Evolutionary conservation across 352 stramenopile genomes (phyloP).

Genomic region (Pythium brassicae): DNA sequence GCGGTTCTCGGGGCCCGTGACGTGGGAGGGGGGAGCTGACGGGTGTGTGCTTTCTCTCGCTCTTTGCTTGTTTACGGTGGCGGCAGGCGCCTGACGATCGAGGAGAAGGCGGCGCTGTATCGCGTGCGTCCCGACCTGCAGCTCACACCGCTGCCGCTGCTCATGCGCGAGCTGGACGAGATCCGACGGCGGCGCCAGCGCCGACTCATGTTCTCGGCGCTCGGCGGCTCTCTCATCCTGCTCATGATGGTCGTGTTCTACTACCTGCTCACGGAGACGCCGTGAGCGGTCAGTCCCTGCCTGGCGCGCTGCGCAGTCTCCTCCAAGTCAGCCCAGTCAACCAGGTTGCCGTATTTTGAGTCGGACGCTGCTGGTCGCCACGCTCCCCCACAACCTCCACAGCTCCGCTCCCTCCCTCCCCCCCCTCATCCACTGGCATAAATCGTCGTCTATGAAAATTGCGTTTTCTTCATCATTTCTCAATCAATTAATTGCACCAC

Average conservation of each 20-base stretch:
- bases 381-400: no score
- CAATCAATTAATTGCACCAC: no score
- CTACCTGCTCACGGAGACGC: conserved; percentile 68
- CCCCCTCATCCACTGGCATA: no score
- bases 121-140: conserved; percentile 63
- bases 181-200: conserved; percentile 51
- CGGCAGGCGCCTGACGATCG: conserved; percentile 51
- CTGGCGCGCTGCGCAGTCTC: no score
- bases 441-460: no score
- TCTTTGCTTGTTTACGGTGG: background rate
- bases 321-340: background rate
- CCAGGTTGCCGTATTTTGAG: background rate
- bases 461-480: no score
- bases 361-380: background rate
- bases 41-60: no score
- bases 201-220: conserved; percentile 64
- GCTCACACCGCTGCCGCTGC: conserved; percentile 51
- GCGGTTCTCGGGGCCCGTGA: no score
- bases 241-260: conserved; percentile 79
- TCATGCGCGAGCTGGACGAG: conserved; percentile 63
- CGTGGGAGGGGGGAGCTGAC: no score
- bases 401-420: no score
- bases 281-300: background rate
- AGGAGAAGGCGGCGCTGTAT: conserved; percentile 76
- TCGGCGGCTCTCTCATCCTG: conserved; percentile 57